Evolutionary conservation across 495 filamentous ascomycete genomes (phyloP).

Genomic region (Lindgomyces ingoldianus): DNA sequence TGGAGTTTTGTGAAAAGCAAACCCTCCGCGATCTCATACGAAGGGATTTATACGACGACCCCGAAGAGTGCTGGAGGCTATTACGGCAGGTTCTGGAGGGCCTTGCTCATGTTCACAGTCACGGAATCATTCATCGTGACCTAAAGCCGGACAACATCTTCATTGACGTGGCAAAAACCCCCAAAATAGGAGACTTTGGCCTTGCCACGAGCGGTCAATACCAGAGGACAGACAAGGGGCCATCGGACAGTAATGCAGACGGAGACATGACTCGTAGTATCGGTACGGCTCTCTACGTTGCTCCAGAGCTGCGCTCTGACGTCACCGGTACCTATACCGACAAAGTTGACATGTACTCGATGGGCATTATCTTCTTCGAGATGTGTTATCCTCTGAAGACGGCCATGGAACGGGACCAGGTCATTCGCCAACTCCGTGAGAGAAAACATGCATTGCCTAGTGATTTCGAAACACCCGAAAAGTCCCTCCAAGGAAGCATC

Average conservation of each 20-base stretch:
- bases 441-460: slow-evolving; percentile 66
- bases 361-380: slow-evolving; percentile 97
- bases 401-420: slow-evolving; percentile 84
- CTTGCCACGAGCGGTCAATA: slow-evolving; percentile 87
- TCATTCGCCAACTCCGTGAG: slow-evolving; percentile 69
- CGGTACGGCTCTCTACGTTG: slow-evolving; percentile 93
- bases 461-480: slow-evolving; percentile 75
- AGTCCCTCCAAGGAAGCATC: slow-evolving; percentile 70
- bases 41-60: slow-evolving; percentile 68
- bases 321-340: slow-evolving; percentile 77
- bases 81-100: slow-evolving; percentile 93
- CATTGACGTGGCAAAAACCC: slow-evolving; percentile 84
- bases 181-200: slow-evolving; percentile 95
- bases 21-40: slow-evolving; percentile 90
- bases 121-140: slow-evolving; percentile 94
- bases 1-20: slow-evolving; percentile 97
- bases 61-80: slow-evolving; percentile 80
- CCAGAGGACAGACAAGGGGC: slow-evolving; percentile 50
- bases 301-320: slow-evolving; percentile 79
- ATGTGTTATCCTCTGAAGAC: slow-evolving; percentile 84
- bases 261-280: slow-evolving; percentile 78
- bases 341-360: slow-evolving; percentile 98
- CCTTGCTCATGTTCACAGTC: slow-evolving; percentile 81
- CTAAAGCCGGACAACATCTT: slow-evolving; percentile 99
- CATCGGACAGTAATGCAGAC: slow-evolving; percentile 45